Base-by-base conservation (phyloP, 2,329 filamentous ascomycete genomes). In the Alternaria dauci region DNA sequence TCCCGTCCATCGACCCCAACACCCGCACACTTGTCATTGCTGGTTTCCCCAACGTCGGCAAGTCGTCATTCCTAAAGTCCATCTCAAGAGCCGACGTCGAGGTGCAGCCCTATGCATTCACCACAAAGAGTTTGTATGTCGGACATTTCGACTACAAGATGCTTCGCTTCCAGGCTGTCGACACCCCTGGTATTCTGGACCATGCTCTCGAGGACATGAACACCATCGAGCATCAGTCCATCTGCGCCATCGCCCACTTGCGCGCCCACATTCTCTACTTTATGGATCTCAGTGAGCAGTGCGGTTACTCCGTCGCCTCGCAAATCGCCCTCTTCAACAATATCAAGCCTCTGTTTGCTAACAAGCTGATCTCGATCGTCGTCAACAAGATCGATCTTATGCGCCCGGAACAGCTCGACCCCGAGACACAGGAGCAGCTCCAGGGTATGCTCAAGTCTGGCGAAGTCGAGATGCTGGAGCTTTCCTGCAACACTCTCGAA, bases 121-220 rank as follows among this genome's bases (percentile, higher is more conserved):
- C 95, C 36, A 99, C 95, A 55, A 98, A 98, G 86, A 93, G 90
- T 71, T 85, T 99, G 73, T 99, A 97, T 76, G 94, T 98, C 30
- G 95, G 95, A 61, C 95, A 99, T 82, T 97, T 98, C 78, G 95
- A 98, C 82, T 97, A 97, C 86, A 97, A 97, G 82, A 95, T 94
- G 82, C 93, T 69, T 41, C 87, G 92, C 64, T 93, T 93, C 82
- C 91, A 94, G 82, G 94, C 93, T 28, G 97, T 99, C 71, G 95
- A 99, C 81, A 99, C 95, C 11, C 94, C 94, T n/a, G 95, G 95
- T 85, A 97, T 99, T 70, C 84, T 99, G 62, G 95, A 99, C 73
- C 95, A 99, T 79, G 94, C 94, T 36, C 88, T 99, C 8, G 95
- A 98, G 81, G 95, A 98, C 83, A 99, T 98, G 95, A 77, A 97